Conservation (phyloP, 441 rosid species). For the Bocquillonia castaneifolia region DNA sequence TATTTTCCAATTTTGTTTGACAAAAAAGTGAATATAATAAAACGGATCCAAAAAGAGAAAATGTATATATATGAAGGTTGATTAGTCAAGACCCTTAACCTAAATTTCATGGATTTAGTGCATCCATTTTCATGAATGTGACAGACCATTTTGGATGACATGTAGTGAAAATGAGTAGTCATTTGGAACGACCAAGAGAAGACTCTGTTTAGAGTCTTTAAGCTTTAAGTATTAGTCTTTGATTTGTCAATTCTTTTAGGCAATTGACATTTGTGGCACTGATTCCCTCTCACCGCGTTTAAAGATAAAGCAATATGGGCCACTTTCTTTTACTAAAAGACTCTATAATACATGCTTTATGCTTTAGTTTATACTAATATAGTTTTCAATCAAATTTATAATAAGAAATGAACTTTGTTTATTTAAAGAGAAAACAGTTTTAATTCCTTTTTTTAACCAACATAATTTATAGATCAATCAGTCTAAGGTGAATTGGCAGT, state of each 20-base stretch:
- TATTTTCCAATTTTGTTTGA: no score
- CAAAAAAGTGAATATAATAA: no score
- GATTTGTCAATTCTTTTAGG: slow-evolving; percentile 18
- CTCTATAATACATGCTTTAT: neutral
- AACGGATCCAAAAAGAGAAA: no score
- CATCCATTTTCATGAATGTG: slow-evolving; percentile 11
- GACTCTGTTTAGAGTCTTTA: neutral
- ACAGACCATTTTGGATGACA: neutral
- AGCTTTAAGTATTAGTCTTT: neutral
- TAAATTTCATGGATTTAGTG: no score
- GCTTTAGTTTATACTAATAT: no score
- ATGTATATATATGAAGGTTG: no score
- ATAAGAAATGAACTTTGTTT: no score
- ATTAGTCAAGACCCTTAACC: no score
- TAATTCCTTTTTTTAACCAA: no score
- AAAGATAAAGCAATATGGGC: slow-evolving; percentile 22
- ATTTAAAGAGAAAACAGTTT: no score
- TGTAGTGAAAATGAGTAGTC: slow-evolving; percentile 3
- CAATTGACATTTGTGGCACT: slow-evolving; percentile 18
- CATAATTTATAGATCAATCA: neutral
- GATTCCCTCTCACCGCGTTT: slow-evolving; percentile 17
- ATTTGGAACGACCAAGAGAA: neutral
- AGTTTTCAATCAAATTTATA: no score
- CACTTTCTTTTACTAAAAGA: neutral
- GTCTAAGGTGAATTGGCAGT: no score